phyloP scores from a whole-genome alignment of 2,329 filamentous ascomycete species.

The Penicillium paneum region DNA sequence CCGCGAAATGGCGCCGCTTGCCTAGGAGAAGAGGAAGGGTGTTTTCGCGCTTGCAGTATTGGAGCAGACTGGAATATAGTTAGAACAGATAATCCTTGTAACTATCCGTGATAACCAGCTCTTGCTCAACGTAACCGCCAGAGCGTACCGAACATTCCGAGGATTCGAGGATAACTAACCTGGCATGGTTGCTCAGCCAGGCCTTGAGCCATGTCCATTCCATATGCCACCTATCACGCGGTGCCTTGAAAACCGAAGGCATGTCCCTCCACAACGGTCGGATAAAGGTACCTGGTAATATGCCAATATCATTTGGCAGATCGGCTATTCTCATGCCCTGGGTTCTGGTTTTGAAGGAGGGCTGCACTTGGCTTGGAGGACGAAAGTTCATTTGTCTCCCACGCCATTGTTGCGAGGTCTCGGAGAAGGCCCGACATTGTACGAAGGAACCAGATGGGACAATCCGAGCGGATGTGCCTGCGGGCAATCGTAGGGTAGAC shows the following conservation, averaged over 20 bases:
- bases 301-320: slow-evolving; percentile 45
- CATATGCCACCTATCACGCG: slow-evolving; percentile 35
- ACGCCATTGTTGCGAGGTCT: slow-evolving; percentile 26
- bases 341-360: slow-evolving; percentile 38
- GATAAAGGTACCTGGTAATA: slow-evolving; percentile 46
- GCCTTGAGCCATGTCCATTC: slow-evolving; percentile 42
- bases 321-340: slow-evolving; percentile 31
- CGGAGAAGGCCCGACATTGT: slow-evolving; percentile 38
- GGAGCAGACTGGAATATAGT: slow-evolving; percentile 12
- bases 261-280: slow-evolving; percentile 39
- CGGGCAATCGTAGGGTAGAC: slow-evolving; percentile 28
- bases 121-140: background rate
- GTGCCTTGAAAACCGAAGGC: slow-evolving; percentile 40
- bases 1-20: slow-evolving; percentile 38
- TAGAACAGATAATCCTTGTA: background rate
- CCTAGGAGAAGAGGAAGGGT: slow-evolving; percentile 35
- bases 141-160: background rate
- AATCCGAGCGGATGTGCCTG: slow-evolving; percentile 21
- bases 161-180: slow-evolving; percentile 25
- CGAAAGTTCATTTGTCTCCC: slow-evolving; percentile 19
- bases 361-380: slow-evolving; percentile 22
- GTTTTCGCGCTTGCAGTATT: slow-evolving; percentile 34
- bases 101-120: background rate
- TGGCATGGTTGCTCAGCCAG: slow-evolving; percentile 33
- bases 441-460: slow-evolving; percentile 17